Evolutionary conservation across 345 rosid species (phyloP), one percentile per base, ranked within the genome.

Genomic region (Trapa bicornis): DNA sequence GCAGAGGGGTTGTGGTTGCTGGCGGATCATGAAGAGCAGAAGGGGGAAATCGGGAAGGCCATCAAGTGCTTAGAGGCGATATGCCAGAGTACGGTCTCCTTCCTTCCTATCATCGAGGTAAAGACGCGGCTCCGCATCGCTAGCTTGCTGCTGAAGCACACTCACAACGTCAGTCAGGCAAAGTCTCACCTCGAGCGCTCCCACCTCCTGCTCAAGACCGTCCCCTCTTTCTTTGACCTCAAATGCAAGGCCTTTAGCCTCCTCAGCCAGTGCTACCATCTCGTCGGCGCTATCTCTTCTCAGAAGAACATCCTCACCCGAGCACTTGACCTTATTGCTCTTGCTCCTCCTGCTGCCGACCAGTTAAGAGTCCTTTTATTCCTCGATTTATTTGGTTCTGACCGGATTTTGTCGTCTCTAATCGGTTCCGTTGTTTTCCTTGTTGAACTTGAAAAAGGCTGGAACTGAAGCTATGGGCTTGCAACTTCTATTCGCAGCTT

Each of bases 401-500:
- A 4, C 14, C 47, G 38, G 37, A 37, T 39, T 38, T 6, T 50
- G 54, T 48, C 57, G 65, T 52, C 16, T 32, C n/a, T 72, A 35
- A 64, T 15, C 17, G 38, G 45, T 67, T 36, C 22, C 32, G 15
- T 37, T 33, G 60, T 15, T 47, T 38, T 15, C 0, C 16, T 53
- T 41, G 50, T 56, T 65, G 16, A 43, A 1, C 16, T 63, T 52
- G n/a, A 29, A 38, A 29, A 38, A 80, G 87, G 77, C 41, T 84
- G 42, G 79, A 87, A 13, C 81, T 79, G 65, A 76, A 74, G 74
- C 80, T 94, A 35, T 94, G 99, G 99, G 76, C 87, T 68, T 91
- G 96, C 84, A 94, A 94, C 74, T 91, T 94, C 88, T 88, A 81
- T 73, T 91, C 97, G 11, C 99, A 91, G 86, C 86, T 94, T n/a